Evolutionary conservation across 2,329 filamentous ascomycete species (phyloP), one percentile per base, ranked within the genome.

Genomic region (Fusarium miscanthi): DNA sequence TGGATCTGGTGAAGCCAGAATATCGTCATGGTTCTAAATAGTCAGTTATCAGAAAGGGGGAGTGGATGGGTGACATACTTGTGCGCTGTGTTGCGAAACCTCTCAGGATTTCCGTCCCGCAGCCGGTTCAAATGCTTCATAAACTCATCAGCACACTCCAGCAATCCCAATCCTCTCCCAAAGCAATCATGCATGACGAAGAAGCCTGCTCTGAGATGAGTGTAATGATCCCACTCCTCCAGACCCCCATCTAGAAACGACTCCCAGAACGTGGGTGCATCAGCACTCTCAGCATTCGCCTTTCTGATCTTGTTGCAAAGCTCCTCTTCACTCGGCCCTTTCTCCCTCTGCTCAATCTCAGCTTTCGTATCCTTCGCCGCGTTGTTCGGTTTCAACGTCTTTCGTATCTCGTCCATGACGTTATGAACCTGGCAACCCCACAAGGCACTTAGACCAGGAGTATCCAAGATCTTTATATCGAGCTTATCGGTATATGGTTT

Each of bases 1-100:
- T 80, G 78, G 2, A 82, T 77, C n/a, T 80, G 78, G 25, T 80
- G 70, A 6, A 82, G 73, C 78, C 81, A 82, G 51, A 82, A 82
- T 6, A 78, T 65, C 0, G 81, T 81, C 77, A 82, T 79, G 3
- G 78, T 80, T 7, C 78, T 80, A 4, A 4, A 12, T 40, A 11
- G 5, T 67, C 4, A 62, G 35, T 21, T 0, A 9, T 1, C 1
- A 8, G n/a, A 5, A 5, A 14, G 2, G 1, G 12, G 4, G 11
- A 0, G 17, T 2, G 8, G 17, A 6, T 4, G 46, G n/a, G 4
- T 27, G 42, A 65, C 76, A 31, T 72, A 76, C 78, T 70, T 76
- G 49, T 82, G 81, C 0, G 80, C 78, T 3, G 80, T 80, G 42
- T 81, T 81, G 38, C 79, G 72, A 25, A 82, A 82, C 17, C 73